Evolutionary conservation across 2,329 filamentous ascomycete genomes (phyloP).

Genomic region (Colletotrichum chrysophilum): DNA sequence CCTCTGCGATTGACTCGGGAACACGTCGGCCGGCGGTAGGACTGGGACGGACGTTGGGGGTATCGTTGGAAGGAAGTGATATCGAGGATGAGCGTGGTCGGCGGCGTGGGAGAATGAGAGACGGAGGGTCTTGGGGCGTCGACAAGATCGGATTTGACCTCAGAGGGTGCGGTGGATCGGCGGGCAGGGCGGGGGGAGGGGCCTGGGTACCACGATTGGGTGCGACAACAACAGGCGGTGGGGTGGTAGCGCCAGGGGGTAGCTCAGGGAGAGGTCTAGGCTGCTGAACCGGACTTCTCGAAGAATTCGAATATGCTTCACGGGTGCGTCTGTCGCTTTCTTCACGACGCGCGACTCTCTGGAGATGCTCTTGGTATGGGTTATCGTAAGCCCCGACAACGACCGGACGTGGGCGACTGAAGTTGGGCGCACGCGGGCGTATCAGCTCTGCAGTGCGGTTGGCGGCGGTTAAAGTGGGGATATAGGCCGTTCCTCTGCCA

Average conservation of each 20-base stretch:
- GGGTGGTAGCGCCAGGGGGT: not conserved
- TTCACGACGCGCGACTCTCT: slow-evolving; percentile 13
- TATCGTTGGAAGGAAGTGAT: not conserved
- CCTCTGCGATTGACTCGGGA: not conserved
- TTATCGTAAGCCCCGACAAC: slow-evolving; percentile 21
- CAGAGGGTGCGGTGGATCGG: slow-evolving; percentile 17
- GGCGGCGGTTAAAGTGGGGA: slow-evolving; percentile 12
- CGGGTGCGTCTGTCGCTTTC: not conserved
- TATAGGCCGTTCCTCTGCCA: slow-evolving; percentile 2
- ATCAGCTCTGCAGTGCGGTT: slow-evolving; percentile 4
- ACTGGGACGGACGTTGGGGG: not conserved
- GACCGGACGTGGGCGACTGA: slow-evolving; percentile 6
- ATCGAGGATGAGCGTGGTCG: slow-evolving; percentile 13
- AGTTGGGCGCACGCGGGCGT: not conserved
- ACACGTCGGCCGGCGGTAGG: not conserved
- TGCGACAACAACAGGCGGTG: not conserved
- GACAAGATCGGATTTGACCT: slow-evolving; percentile 19
- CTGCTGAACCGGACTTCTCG: not conserved
- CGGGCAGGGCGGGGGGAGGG: slow-evolving; percentile 10
- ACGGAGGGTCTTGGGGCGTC: slow-evolving; percentile 8
- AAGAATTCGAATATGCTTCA: not conserved
- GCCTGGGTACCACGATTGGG: not conserved
- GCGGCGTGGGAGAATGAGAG: not conserved
- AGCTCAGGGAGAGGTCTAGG: slow-evolving; percentile 14
- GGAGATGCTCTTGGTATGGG: slow-evolving; percentile 4